These are phyloP conservation scores for Psilocybe subaeruginosa DNA, from an alignment of 768 basidiomycete genomes.

Conservation along the genomic window DNA sequence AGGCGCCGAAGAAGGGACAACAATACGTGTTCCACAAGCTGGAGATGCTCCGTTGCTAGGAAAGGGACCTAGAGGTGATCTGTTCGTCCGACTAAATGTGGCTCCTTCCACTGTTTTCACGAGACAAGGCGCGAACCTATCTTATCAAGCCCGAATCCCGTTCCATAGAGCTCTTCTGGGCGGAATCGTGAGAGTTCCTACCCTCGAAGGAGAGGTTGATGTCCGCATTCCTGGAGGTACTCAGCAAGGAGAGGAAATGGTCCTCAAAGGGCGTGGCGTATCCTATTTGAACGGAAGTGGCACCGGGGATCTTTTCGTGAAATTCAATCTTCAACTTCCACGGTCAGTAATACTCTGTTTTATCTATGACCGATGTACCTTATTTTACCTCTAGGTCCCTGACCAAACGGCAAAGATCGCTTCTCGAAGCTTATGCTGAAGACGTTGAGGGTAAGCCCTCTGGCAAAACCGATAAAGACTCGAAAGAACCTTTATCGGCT, in stretches of 20 bases:
- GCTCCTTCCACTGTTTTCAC: constrained; percentile 82
- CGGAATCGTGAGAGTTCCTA: constrained; percentile 89
- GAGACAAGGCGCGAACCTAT: constrained; percentile 89
- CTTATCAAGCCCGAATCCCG: constrained; percentile 89
- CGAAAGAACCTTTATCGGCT: constrained; percentile 30
- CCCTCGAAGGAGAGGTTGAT: constrained; percentile 94
- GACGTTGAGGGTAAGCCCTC: constrained; percentile 72
- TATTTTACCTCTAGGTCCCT: constrained; percentile 60
- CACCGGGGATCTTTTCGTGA: constrained; percentile 87
- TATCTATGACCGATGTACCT: constrained; percentile 4
- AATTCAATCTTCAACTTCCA: constrained; percentile 86
- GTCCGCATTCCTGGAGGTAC: constrained; percentile 92
- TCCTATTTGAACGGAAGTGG: constrained; percentile 57
- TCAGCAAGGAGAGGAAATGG: constrained; percentile 97
- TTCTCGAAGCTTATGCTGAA: constrained; percentile 88
- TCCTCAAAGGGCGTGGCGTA: constrained; percentile 87
- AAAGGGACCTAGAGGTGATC: constrained; percentile 80
- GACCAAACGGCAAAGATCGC: constrained; percentile 80
- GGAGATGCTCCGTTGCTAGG: constrained; percentile 87
- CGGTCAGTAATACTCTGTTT: constrained; percentile 56
- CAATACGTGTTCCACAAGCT: constrained; percentile 74
- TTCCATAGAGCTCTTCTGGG: constrained; percentile 93
- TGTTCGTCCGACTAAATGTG: constrained; percentile 86
- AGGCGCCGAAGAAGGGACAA: constrained; percentile 97
- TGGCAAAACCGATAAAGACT: constrained; percentile 13